Evolutionary conservation across 148 eudicot species (phyloP), one percentile per base, ranked within the genome.

Genomic region (Camellia lanceoleosa): DNA sequence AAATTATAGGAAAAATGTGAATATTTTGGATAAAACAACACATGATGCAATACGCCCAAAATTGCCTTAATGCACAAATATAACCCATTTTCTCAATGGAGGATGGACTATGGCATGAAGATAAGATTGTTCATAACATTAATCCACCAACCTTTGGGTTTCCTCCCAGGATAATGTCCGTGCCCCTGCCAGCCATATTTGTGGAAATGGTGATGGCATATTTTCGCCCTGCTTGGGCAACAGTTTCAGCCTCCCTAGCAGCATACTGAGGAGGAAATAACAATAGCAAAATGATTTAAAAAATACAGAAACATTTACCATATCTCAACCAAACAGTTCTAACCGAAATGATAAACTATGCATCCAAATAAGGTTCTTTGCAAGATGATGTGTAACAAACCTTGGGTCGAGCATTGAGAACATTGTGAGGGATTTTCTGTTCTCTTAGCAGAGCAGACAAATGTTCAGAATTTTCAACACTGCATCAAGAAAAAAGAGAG

Each of bases 141-240:
- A 49, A 8, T 51, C 58, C 61, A 74, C 86, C 67, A 81, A 92
- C 99, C 89, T 92, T 94, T 54, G 98, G 99, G 83, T 97, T 97
- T 87, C 99, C 99, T 81, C 99, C 99, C 68, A 97, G 84, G 78
- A 97, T 94, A 52, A 97, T 97, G 82, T 97, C 99, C 64, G 99
- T 97, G 74, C 99, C 99, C 87, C 99, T 89, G 79, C 99, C 99
- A 55, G 99, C 99, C 99, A 97, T 97, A 88, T 97, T 97, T 38
- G 99, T 97, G 78, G 99, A 94, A 79, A 97, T 89, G 78, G 99
- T 97, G 73, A 97, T 97, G 70, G 98, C 97, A 89, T 85, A 80
- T 84, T 92, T 92, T 79, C 98, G 82, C 82, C 99, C 99, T 61
- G 99, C 99, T 89, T 97, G 99, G 67, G 99, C 98, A 68, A 97